phyloP scores from a whole-genome alignment of 164 flowering plant genomes.

The Buxus sempervirens region DNA sequence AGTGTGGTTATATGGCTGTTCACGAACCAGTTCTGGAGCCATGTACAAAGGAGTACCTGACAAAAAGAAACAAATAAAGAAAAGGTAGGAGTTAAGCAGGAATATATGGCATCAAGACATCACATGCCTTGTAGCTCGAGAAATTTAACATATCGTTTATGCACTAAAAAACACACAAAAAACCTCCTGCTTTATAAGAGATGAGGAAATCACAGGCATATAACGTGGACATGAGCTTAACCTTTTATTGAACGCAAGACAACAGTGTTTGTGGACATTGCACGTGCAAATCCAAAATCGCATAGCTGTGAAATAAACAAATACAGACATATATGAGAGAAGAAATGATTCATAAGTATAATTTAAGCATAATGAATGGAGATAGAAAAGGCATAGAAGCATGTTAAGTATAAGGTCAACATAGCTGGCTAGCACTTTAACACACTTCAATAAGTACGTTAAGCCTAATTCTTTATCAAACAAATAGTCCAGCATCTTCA shows the following conservation, averaged over 20 bases:
- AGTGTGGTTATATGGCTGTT: conserved; percentile 97
- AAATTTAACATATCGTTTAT: too few relatives aligned
- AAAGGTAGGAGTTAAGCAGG: background rate
- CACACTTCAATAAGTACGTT: too few relatives aligned
- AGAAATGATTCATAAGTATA: background rate
- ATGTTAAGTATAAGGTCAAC: too few relatives aligned
- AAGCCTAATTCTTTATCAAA: too few relatives aligned
- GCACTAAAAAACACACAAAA: too few relatives aligned
- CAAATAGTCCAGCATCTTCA: too few relatives aligned
- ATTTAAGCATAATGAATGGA: background rate
- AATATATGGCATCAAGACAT: background rate
- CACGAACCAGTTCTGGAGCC: conserved; percentile 98
- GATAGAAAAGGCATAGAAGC: background rate
- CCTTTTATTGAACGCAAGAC: conserved; percentile 97
- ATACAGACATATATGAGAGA: conserved; percentile 4
- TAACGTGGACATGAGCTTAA: conserved; percentile 10
- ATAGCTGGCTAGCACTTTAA: too few relatives aligned
- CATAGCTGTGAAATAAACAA: conserved; percentile 62
- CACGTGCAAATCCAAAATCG: conserved; percentile 99
- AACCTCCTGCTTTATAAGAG: background rate
- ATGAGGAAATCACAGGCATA: background rate
- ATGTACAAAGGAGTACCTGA: conserved; percentile 95
- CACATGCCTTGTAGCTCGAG: background rate
- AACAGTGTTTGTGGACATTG: conserved; percentile 96
- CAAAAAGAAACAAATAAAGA: background rate